Evolutionary conservation across 768 basidiomycete genomes (phyloP).

Genomic region (Brasilioporus rufonigricans): DNA sequence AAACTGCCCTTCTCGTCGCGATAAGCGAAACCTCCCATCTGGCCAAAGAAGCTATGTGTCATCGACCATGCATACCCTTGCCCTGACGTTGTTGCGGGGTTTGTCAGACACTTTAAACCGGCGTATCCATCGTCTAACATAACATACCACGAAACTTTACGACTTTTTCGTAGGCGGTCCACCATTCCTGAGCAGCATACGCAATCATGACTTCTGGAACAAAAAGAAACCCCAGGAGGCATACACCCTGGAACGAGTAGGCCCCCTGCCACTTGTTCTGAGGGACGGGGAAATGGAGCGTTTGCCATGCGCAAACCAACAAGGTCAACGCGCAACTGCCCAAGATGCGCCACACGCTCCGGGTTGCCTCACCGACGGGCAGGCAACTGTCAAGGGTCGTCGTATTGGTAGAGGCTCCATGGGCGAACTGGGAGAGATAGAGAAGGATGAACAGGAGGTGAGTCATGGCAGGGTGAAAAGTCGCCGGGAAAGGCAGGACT

Average conservation of each 20-base stretch:
- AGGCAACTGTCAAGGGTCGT: neutral
- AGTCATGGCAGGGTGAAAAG: neutral
- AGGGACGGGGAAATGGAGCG: neutral
- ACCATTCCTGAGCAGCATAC: neutral
- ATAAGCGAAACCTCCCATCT: neutral
- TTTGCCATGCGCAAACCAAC: neutral
- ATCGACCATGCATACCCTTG: neutral
- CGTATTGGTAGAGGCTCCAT: neutral
- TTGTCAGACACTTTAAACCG: neutral
- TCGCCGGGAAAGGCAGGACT: neutral
- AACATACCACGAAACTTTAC: neutral
- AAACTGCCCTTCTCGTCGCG: neutral
- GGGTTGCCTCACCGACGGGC: neutral
- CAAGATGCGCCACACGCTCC: neutral
- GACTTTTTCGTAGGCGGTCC: neutral
- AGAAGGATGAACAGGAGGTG: neutral
- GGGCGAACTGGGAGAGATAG: neutral
- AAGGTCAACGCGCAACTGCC: neutral
- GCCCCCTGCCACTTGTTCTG: neutral
- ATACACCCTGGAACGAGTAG: neutral
- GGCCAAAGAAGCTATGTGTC: neutral
- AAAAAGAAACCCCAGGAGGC: neutral
- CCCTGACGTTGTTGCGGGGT: neutral
- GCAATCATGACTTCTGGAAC: neutral
- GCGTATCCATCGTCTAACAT: neutral